Percentiles rank a stretch among this genome's conserved stretches.
Conservation (phyloP, 2,329 filamentous ascomycete species). For the Beauveria pseudobassiana region DNA sequence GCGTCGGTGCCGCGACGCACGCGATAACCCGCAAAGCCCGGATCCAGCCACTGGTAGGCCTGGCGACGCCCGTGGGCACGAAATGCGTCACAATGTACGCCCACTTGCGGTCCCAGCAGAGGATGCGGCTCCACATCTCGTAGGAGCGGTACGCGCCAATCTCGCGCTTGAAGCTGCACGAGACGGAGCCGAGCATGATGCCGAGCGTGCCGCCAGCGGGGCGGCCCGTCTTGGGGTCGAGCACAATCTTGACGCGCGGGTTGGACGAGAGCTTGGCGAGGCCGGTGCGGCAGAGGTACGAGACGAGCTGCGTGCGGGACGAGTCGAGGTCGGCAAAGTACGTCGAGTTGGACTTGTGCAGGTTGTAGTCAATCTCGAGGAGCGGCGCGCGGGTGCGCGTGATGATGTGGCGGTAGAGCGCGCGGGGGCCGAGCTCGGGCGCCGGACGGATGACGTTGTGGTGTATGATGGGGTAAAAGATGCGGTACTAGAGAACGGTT, state of each 20-base stretch:
- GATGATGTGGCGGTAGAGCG: slow-evolving; percentile 66
- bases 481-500: slow-evolving; percentile 38
- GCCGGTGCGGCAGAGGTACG: slow-evolving; percentile 55
- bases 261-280: slow-evolving; percentile 46
- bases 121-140: slow-evolving; percentile 65
- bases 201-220: slow-evolving; percentile 47
- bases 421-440: slow-evolving; percentile 46
- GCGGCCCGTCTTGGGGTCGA: slow-evolving; percentile 38
- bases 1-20: slow-evolving; percentile 30
- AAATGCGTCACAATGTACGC: slow-evolving; percentile 70
- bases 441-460: slow-evolving; percentile 45
- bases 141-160: slow-evolving; percentile 62
- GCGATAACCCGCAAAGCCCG: slow-evolving; percentile 33
- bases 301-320: slow-evolving; percentile 72
- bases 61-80: slow-evolving; percentile 53
- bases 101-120: slow-evolving; percentile 78
- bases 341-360: slow-evolving; percentile 77
- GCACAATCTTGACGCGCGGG: slow-evolving; percentile 39
- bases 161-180: slow-evolving; percentile 67
- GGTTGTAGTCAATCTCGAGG: slow-evolving; percentile 78
- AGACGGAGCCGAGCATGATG: slow-evolving; percentile 65
- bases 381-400: slow-evolving; percentile 59
- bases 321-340: slow-evolving; percentile 86
- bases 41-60: slow-evolving; percentile 47
- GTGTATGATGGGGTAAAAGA: slow-evolving; percentile 49